Evolutionary conservation across 345 rosid genomes (phyloP).

Genomic region (Dipteronia dyeriana): DNA sequence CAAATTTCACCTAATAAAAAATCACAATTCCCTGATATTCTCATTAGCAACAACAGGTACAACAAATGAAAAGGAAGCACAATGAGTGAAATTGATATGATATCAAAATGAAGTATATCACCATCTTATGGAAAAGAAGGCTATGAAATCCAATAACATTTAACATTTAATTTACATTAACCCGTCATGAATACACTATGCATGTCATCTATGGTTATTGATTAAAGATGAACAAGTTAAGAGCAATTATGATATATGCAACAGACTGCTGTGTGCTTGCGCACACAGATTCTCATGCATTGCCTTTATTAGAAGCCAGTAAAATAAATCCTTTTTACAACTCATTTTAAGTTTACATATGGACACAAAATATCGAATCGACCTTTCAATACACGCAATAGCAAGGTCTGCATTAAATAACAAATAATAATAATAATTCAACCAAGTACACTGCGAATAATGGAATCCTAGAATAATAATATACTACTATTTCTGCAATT

Average conservation of each 20-base stretch:
- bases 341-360: not conserved
- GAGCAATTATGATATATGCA: no score
- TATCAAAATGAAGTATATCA: not conserved
- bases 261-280: no score
- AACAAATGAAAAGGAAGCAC: no score
- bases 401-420: not conserved
- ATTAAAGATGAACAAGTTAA: no score
- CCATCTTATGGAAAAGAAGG: not conserved
- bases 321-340: not conserved
- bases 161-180: no score
- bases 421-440: not conserved
- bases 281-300: no score
- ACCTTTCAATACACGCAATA: not conserved
- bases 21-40: not conserved
- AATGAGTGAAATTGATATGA: not conserved
- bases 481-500: no score
- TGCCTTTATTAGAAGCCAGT: no score
- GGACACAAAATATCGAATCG: not conserved
- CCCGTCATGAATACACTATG: no score
- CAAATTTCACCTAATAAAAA: slow-evolving; percentile 74
- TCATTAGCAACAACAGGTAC: slow-evolving; percentile 13
- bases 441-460: not conserved
- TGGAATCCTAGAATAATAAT: no score
- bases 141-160: not conserved
- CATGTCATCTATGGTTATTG: no score